Percentiles rank a stretch among this genome's conserved stretches.
phyloP scores from a whole-genome alignment of 1,139 yeast species.

The Yamadazyma aaseri region DNA sequence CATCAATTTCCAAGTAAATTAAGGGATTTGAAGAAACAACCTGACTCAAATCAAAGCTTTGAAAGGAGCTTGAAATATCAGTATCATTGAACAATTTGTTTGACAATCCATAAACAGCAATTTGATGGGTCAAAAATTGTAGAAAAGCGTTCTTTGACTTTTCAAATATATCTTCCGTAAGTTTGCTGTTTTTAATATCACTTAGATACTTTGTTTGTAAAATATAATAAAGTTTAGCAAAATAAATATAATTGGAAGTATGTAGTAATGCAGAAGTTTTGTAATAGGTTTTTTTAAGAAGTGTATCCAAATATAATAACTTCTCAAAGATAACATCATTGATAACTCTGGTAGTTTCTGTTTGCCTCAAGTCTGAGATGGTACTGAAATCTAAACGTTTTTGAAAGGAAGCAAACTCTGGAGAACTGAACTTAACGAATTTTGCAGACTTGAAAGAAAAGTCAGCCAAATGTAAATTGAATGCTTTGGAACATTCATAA shows the following conservation, averaged over 20 bases:
- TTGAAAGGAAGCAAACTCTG: not conserved
- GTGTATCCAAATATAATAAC: slow-evolving; percentile 17
- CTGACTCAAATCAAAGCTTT: slow-evolving; percentile 6
- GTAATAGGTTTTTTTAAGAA: slow-evolving; percentile 9
- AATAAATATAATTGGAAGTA: slow-evolving; percentile 32
- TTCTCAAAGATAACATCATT: slow-evolving; percentile 12
- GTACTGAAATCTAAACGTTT: not conserved
- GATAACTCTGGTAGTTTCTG: slow-evolving; percentile 5
- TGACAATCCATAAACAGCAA: slow-evolving; percentile 21
- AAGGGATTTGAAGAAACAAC: slow-evolving; percentile 10
- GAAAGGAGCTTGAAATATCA: slow-evolving; percentile 18
- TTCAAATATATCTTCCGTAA: slow-evolving; percentile 19
- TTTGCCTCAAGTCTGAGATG: slow-evolving; percentile 2
- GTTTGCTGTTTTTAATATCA: slow-evolving; percentile 18
- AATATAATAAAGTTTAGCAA: slow-evolving; percentile 36
- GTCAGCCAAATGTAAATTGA: slow-evolving; percentile 29
- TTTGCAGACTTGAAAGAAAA: slow-evolving; percentile 33
- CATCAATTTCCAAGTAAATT: slow-evolving; percentile 4
- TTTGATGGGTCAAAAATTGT: slow-evolving; percentile 23
- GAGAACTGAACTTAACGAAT: slow-evolving; percentile 28
- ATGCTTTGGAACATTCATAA: slow-evolving; percentile 36
- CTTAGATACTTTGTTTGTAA: slow-evolving; percentile 26
- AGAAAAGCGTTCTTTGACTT: slow-evolving; percentile 26
- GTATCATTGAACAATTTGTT: slow-evolving; percentile 15
- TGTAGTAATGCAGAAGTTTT: slow-evolving; percentile 16